These are phyloP conservation scores for Pichia sp. DNA, from an alignment of 1,139 yeast genomes.

Conservation along the genomic window DNA sequence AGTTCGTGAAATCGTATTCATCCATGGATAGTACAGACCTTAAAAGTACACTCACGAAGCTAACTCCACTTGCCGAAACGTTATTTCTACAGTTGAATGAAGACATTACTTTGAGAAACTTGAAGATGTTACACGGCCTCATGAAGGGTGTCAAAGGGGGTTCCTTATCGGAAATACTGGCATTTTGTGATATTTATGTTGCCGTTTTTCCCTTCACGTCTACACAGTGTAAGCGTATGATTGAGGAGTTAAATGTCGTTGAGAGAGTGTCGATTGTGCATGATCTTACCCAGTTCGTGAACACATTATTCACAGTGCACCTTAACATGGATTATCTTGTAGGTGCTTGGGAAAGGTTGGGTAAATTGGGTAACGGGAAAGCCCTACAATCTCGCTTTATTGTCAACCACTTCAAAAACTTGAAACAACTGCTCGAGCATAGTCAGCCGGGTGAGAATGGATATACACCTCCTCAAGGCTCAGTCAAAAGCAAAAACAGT, in stretches of 20 bases:
- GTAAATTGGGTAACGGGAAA: constrained; percentile 20
- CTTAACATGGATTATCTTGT: constrained; percentile 40
- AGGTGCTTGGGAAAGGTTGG: constrained; percentile 48
- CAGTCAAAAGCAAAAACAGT: too few relatives aligned
- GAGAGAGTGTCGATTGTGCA: constrained; percentile 34
- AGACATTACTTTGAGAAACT: constrained; percentile 9
- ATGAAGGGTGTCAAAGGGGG: constrained; percentile 21
- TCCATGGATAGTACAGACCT: constrained; percentile 3
- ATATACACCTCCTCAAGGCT: too few relatives aligned
- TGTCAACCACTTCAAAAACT: constrained; percentile 52
- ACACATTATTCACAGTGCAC: constrained; percentile 29
- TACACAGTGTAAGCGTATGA: constrained; percentile 37
- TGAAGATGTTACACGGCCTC: constrained; percentile 22
- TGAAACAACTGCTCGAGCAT: constrained; percentile 47
- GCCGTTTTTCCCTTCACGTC: constrained; percentile 56
- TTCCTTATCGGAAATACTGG: constrained; percentile 16
- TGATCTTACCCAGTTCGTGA: constrained; percentile 27
- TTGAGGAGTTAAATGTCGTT: constrained; percentile 30
- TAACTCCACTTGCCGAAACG: constrained; percentile 58
- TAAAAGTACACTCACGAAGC: constrained; percentile 35
- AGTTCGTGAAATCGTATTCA: too few relatives aligned
- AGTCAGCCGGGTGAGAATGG: too few relatives aligned
- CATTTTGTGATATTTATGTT: constrained; percentile 41
- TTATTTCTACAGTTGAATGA: constrained; percentile 40
- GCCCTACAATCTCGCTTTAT: constrained; percentile 34